A percentile compares a stretch with the other conserved stretches of the same genome.
Conservation (phyloP, 257 asterid genomes). For the Capsicum chinense region DNA sequence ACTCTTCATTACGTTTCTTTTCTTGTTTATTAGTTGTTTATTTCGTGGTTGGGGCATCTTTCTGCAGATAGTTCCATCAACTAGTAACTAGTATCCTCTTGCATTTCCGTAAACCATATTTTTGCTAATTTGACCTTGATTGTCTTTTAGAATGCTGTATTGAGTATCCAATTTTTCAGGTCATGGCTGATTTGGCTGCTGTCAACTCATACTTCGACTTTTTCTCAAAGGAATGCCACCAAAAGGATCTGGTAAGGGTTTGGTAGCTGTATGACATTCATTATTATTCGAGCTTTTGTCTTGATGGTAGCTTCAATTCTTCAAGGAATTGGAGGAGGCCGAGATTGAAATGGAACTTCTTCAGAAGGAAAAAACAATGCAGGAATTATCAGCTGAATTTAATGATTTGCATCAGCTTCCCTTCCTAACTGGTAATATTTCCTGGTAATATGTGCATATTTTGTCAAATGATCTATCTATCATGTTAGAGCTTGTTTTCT, state of each 20-base stretch:
- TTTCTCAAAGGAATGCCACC: conserved; percentile 39
- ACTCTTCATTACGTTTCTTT: background rate
- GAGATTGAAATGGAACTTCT: conserved; percentile 93
- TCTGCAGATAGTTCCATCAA: conserved; percentile 6
- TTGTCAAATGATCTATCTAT: background rate
- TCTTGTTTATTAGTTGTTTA: conserved; percentile 24
- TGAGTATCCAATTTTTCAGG: conserved; percentile 36
- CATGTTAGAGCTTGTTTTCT: conserved; percentile 6
- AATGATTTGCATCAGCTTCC: conserved; percentile 66
- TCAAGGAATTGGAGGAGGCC: conserved; percentile 92
- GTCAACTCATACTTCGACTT: conserved; percentile 43
- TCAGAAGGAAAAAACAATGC: conserved; percentile 56
- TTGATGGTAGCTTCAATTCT: conserved; percentile 33
- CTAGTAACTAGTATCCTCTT: conserved; percentile 4
- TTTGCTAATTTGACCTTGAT: conserved; percentile 8
- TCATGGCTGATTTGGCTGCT: conserved; percentile 42
- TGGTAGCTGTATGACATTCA: background rate
- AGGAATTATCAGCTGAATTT: conserved; percentile 53
- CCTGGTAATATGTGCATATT: background rate
- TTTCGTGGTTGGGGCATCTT: background rate
- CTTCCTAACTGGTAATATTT: conserved; percentile 58
- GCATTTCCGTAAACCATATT: conserved; percentile 3
- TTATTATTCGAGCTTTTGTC: conserved; percentile 8
- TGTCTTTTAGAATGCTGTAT: conserved; percentile 12
- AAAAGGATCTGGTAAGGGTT: conserved; percentile 40